Conservation (phyloP, 345 rosid genomes). For the Hypericum perforatum region DNA sequence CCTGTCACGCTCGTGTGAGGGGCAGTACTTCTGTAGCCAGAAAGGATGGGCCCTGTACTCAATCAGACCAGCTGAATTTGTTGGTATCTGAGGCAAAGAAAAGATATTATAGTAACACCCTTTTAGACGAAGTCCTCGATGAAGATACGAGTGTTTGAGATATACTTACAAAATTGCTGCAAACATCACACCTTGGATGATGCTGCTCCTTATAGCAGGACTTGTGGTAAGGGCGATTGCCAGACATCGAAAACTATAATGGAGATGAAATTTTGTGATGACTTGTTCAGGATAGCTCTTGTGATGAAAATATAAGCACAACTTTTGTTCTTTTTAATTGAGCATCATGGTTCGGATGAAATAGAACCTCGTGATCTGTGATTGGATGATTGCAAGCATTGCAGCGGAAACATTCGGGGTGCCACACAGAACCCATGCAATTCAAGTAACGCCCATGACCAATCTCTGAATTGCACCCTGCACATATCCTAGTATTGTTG, state of each 20-base stretch:
- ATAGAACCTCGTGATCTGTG: conserved; percentile 57
- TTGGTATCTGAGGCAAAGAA: conserved; percentile 45
- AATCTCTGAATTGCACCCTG: conserved; percentile 82
- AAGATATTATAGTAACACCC: too few species aligned
- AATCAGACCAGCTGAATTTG: conserved; percentile 52
- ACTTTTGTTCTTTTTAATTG: too few species aligned
- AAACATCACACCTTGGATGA: conserved; percentile 95
- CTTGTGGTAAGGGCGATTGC: conserved; percentile 70
- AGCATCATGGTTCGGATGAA: background rate
- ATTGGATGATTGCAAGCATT: conserved; percentile 62
- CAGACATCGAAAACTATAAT: conserved; percentile 71
- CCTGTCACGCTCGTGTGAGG: conserved; percentile 77
- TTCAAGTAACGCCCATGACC: conserved; percentile 80
- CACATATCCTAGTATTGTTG: conserved; percentile 51
- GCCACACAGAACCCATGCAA: conserved; percentile 77
- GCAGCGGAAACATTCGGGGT: conserved; percentile 85
- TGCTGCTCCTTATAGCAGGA: conserved; percentile 67
- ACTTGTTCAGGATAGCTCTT: too few species aligned
- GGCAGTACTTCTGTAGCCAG: conserved; percentile 88
- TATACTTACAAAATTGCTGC: conserved; percentile 64
- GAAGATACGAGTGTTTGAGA: background rate
- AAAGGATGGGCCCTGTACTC: conserved; percentile 76
- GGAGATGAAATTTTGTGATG: conserved; percentile 7
- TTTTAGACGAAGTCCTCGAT: too few species aligned
- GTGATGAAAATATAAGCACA: too few species aligned